A percentile compares a stretch with the other conserved stretches of the same genome.
Evolutionary conservation across 306 rosid genomes (phyloP).

Genomic region (Pachyrhizus erosus): DNA sequence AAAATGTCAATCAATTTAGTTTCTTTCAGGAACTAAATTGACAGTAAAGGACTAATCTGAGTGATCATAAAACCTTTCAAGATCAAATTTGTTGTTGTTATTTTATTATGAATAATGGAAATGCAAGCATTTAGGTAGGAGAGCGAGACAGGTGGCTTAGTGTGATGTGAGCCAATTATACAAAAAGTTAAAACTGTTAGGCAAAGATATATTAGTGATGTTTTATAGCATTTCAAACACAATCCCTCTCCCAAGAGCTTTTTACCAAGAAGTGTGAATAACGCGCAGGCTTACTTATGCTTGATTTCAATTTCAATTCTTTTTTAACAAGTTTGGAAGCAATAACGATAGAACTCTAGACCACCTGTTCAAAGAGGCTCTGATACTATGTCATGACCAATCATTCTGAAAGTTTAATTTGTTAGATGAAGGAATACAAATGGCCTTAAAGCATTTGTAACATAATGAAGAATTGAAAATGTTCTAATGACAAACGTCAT

Average conservation of each 20-base stretch:
- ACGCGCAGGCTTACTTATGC: not conserved
- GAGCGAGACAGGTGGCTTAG: not conserved
- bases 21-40: not conserved
- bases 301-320: not conserved
- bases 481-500: not conserved
- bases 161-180: not conserved
- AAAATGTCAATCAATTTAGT: not conserved
- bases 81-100: not conserved
- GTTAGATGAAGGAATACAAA: not conserved
- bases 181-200: not conserved
- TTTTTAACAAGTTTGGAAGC: not conserved
- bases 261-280: not conserved
- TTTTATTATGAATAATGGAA: not conserved
- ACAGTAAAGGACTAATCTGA: not conserved
- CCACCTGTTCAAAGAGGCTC: not conserved
- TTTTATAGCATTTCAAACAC: not conserved
- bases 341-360: not conserved
- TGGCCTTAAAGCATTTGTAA: not conserved
- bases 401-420: not conserved
- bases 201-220: not conserved
- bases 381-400: not conserved
- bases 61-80: not conserved
- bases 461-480: not conserved
- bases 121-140: not conserved
- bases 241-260: not conserved